Evolutionary conservation across 768 basidiomycete species (phyloP), one percentile per base, ranked within the genome.

Genomic region (Lentinus tigrinus): DNA sequence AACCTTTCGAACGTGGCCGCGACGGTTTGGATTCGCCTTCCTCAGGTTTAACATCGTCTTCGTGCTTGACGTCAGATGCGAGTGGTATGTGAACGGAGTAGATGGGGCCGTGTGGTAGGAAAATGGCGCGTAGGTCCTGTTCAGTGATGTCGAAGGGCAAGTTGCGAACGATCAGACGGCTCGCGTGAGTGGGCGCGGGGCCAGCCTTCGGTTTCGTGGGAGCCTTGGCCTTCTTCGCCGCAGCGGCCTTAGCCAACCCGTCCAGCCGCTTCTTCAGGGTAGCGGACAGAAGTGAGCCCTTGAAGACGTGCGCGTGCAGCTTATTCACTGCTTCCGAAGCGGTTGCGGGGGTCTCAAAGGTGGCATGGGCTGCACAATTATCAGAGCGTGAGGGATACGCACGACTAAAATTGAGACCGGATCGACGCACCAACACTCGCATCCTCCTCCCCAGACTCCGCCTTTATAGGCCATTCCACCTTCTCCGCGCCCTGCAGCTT

Each of bases 251-350:
- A 17, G 80, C 74, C 9, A 89, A 77, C 2, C 76, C 82, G 56
- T 95, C 91, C 8, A 92, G 74, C 16, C 91, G 84, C 68, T 93
- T 93, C 79, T 96, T 95, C 48, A 96, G 80, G 7, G 89, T 85
- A 14, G 89, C 91, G 2, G 90, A 93, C n/a, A 98, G 82, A 4
- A 95, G 75, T 9, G 80, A 78, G 39, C 94, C 93, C 69, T 96
- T 95, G 82, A 89, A 96, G 27, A 95, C 89, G 69, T 95, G 93
- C 1, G 92, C 93, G 68, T 98, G 93, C 1, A 98, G 81, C 70
- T 91, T 93, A 53, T 72, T 75, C 38, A 91, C 84, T 2, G 93
- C 89, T 10, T 85, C 82, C 38, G 80, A 77, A 0, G 95, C 94
- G 26, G 81, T 72, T 6, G 78, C 76, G 1, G 93, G 85, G 0